Conservation (phyloP, 2,329 filamentous ascomycete species). For the Ophiocordyceps camponoti-leonardi region DNA sequence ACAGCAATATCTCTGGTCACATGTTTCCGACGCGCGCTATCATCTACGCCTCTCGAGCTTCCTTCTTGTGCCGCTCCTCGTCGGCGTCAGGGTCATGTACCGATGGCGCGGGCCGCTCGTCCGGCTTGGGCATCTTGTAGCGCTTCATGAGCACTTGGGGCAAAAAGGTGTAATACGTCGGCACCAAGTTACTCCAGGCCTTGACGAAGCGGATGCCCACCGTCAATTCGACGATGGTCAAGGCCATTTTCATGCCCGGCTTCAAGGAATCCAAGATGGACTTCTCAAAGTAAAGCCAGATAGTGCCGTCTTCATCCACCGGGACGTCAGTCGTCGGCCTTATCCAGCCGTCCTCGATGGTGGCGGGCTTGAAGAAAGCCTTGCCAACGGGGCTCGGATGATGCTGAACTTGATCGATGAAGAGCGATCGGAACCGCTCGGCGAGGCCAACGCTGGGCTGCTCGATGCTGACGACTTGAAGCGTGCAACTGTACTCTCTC, state of each 20-base stretch:
- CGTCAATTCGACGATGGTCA: slow-evolving; percentile 37
- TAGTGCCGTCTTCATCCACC: slow-evolving; percentile 5
- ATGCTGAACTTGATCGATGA: slow-evolving; percentile 14
- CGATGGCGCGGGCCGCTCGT: slow-evolving; percentile 27
- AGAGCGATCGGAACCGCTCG: slow-evolving; percentile 25
- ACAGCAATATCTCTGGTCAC: not conserved
- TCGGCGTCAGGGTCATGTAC: slow-evolving; percentile 15
- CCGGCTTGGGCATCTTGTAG: slow-evolving; percentile 39
- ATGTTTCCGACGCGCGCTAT: not conserved
- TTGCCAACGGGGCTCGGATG: slow-evolving; percentile 25
- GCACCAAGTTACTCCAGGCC: slow-evolving; percentile 32
- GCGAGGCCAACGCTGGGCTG: slow-evolving; percentile 22
- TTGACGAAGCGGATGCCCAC: slow-evolving; percentile 52
- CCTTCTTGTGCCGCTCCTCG: slow-evolving; percentile 10
- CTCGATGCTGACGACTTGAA: slow-evolving; percentile 41
- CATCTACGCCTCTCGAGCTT: not conserved
- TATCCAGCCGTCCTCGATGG: slow-evolving; percentile 31
- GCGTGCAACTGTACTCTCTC: slow-evolving; percentile 32
- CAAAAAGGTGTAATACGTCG: slow-evolving; percentile 46
- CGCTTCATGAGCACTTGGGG: slow-evolving; percentile 51
- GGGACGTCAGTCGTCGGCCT: slow-evolving; percentile 9
- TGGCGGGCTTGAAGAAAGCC: slow-evolving; percentile 23
- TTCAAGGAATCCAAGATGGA: slow-evolving; percentile 32
- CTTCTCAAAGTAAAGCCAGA: slow-evolving; percentile 54
- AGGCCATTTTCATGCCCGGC: slow-evolving; percentile 45